A percentile compares a stretch with the other conserved stretches of the same genome.
These are phyloP conservation scores for Sugiyamaella qingdaonensis DNA, from an alignment of 805 yeast genomes.

Conservation along the genomic window DNA sequence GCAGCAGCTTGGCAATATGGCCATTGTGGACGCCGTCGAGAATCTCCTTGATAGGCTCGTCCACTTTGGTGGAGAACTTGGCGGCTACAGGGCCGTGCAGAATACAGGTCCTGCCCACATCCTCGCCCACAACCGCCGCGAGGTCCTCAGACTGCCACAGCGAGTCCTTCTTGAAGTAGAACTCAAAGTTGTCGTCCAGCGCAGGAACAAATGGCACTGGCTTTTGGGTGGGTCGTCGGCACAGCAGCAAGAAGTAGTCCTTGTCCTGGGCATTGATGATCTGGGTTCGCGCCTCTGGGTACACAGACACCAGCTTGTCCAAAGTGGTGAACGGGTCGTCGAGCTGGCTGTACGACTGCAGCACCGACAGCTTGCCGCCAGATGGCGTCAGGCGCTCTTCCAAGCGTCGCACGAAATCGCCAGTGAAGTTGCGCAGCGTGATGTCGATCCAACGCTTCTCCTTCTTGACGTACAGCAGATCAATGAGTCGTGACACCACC, in stretches of 20 bases:
- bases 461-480: slow-evolving; percentile 77
- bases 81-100: slow-evolving; percentile 99
- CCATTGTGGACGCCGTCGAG: slow-evolving; percentile 87
- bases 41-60: slow-evolving; percentile 90
- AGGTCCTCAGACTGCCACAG: slow-evolving; percentile 98
- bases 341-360: slow-evolving; percentile 70
- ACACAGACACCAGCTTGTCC: slow-evolving; percentile 57
- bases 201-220: slow-evolving; percentile 98
- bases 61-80: slow-evolving; percentile 75
- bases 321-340: slow-evolving; percentile 61
- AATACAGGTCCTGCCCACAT: slow-evolving; percentile 98
- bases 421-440: slow-evolving; percentile 80
- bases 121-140: slow-evolving; percentile 92
- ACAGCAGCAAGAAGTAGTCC: slow-evolving; percentile 82
- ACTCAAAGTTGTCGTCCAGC: slow-evolving; percentile 88
- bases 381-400: slow-evolving; percentile 88
- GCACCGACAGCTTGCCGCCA: slow-evolving; percentile 47
- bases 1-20: slow-evolving; percentile 65
- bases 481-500: slow-evolving; percentile 81
- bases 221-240: slow-evolving; percentile 81
- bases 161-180: slow-evolving; percentile 97
- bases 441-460: slow-evolving; percentile 84
- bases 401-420: slow-evolving; percentile 83
- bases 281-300: slow-evolving; percentile 74
- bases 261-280: slow-evolving; percentile 91